Evolutionary conservation across 2,329 filamentous ascomycete species (phyloP), one percentile per base, ranked within the genome.

Genomic region (Penicillium sp.): DNA sequence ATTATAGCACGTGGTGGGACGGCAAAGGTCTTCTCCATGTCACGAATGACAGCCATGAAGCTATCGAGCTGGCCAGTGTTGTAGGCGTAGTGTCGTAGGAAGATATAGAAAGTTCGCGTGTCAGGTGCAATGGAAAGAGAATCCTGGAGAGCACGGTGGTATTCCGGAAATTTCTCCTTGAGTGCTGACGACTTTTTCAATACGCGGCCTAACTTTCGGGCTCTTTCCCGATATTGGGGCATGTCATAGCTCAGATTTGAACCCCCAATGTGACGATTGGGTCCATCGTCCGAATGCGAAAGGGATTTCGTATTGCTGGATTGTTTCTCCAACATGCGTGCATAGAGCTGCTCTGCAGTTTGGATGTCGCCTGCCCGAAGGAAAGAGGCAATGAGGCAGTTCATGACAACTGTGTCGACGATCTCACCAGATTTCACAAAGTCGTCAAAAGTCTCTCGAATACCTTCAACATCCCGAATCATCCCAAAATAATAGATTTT

Each of bases 361-460:
- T 80, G 76, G 37, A 88, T 83, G 68, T 99, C 92, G 38, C 88
- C 88, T 14, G 88, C 86, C 53, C 85, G 82, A 41, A 97, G 80
- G 19, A 97, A 81, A 1, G 91, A 87, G 0, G 86, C 81, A 59
- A 97, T 89, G 65, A 97, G 86, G 64, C 88, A 90, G 69, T 97
- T 97, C 71, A 97, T 80, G 14, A 91, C 88, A 3, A 88, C 81
- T 0, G 90, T 92, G 71, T 97, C 93, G 53, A 99, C 86, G 59
- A 97, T 86, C 71, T 97, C 90, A 33, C 91, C 91, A 0, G 86
- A 83, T 36, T 88, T 79, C n/a, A 97, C 88, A 73, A 96, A 88
- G 22, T 91, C 86, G 60, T 83, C 84, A 72, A 97, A 99, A 0
- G 90, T 87, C 31, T 82, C 82, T 42, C 91, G 82, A 22, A 96